phyloP scores from a whole-genome alignment of 1,139 yeast genomes.

The Pneumocystis murina region DNA sequence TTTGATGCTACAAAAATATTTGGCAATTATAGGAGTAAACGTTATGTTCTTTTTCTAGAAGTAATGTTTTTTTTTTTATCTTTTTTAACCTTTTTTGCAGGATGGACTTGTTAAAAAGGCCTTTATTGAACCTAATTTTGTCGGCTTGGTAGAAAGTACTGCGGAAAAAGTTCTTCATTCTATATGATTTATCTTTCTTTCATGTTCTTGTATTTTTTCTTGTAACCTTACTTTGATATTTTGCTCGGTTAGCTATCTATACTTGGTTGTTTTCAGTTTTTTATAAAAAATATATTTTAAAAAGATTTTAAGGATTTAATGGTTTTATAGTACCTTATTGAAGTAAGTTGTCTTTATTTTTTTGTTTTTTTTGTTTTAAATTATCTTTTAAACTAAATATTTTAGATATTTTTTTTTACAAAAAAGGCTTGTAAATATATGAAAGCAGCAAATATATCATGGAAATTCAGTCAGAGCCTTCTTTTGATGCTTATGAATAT shows the following conservation, averaged over 20 bases:
- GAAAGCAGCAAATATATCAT: not conserved
- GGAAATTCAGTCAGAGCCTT: not conserved
- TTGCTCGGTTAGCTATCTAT: too few species aligned
- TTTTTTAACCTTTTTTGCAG: not conserved
- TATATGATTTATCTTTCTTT: too few species aligned
- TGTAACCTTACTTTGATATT: too few species aligned
- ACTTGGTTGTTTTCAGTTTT: too few species aligned
- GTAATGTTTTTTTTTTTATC: slow-evolving; percentile 14
- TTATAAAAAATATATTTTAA: too few species aligned
- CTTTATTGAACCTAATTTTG: slow-evolving; percentile 70
- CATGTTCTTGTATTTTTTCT: too few species aligned
- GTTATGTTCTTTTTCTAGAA: slow-evolving; percentile 63
- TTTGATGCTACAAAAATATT: slow-evolving; percentile 61
- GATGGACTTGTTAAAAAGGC: slow-evolving; percentile 50
- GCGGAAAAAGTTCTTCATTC: not conserved
- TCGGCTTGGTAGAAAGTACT: slow-evolving; percentile 35
- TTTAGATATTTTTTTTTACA: not conserved
- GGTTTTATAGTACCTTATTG: not conserved
- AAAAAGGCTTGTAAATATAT: not conserved
- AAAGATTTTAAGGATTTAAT: too few species aligned
- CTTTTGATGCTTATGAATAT: slow-evolving; percentile 38
- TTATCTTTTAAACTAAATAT: not conserved
- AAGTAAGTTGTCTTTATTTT: slow-evolving; percentile 1
- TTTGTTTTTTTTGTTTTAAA: not conserved
- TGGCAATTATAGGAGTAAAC: slow-evolving; percentile 58